phyloP scores from a whole-genome alignment of 306 rosid genomes.

The Senna siamea region DNA sequence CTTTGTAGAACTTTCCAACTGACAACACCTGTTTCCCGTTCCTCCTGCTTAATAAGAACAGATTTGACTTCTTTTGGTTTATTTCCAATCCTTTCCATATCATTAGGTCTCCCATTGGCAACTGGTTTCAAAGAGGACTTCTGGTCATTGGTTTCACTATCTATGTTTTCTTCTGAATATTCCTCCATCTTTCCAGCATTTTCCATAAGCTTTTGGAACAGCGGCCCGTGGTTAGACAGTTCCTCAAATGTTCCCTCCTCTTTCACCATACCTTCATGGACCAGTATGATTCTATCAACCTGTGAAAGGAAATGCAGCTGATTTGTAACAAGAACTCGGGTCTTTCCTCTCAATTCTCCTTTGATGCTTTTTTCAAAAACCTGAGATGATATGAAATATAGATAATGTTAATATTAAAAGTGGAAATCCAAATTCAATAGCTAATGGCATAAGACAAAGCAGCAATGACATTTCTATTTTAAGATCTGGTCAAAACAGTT shows the following conservation, averaged over 20 bases:
- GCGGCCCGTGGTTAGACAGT: slow-evolving; percentile 61
- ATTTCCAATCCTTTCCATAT: slow-evolving; percentile 44
- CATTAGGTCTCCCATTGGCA: slow-evolving; percentile 48
- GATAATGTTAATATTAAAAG: slow-evolving; percentile 22
- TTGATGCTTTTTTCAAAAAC: slow-evolving; percentile 87
- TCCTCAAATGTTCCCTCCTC: slow-evolving; percentile 96
- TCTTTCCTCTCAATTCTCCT: slow-evolving; percentile 84
- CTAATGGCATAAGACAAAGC: slow-evolving; percentile 6
- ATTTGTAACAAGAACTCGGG: slow-evolving; percentile 94
- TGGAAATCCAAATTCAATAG: slow-evolving; percentile 14
- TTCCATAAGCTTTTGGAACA: slow-evolving; percentile 91
- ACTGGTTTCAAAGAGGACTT: slow-evolving; percentile 49
- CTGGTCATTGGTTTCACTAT: slow-evolving; percentile 43
- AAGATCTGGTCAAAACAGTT: slow-evolving; percentile 3
- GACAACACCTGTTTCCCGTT: slow-evolving; percentile 89
- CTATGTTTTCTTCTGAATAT: slow-evolving; percentile 52
- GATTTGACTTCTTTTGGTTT: slow-evolving; percentile 68
- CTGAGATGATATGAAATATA: slow-evolving; percentile 43
- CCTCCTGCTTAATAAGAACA: slow-evolving; percentile 83
- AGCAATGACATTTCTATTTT: background rate
- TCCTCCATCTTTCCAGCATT: slow-evolving; percentile 93
- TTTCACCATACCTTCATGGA: slow-evolving; percentile 72
- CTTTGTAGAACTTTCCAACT: slow-evolving; percentile 74
- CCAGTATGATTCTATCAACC: slow-evolving; percentile 78
- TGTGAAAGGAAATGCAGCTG: slow-evolving; percentile 96